A percentile compares a stretch with the other conserved stretches of the same genome.
These are phyloP conservation scores for Psophocarpus tetragonolobus DNA, from an alignment of 306 rosid genomes.

Conservation along the genomic window DNA sequence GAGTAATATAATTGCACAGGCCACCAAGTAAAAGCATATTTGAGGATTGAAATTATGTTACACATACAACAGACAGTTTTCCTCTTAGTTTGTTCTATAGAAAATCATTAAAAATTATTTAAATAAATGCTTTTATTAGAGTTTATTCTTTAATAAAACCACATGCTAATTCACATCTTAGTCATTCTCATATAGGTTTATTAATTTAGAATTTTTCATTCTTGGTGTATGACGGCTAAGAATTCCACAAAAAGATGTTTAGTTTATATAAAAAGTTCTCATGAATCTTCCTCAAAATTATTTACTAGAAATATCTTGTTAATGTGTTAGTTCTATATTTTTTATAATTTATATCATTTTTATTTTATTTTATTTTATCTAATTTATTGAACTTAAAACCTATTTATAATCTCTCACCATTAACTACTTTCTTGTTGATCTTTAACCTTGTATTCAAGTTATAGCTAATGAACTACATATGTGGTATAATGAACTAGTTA, in stretches of 20 bases:
- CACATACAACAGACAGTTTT: background rate
- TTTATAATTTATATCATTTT: background rate
- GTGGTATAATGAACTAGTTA: background rate
- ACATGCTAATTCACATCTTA: background rate
- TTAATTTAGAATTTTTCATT: background rate
- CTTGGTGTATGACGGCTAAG: background rate
- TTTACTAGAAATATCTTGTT: background rate
- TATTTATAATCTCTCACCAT: background rate
- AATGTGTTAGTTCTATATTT: background rate
- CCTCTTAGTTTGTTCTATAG: background rate
- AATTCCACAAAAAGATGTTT: background rate
- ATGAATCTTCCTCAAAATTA: background rate
- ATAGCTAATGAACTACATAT: background rate
- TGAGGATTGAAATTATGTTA: background rate
- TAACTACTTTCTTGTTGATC: background rate
- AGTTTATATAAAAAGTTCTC: background rate
- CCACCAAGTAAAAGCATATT: constrained; percentile 46
- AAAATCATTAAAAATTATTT: background rate
- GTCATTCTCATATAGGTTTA: background rate
- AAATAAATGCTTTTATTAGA: background rate
- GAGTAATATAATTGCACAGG: constrained; percentile 75
- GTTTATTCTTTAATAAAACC: background rate
- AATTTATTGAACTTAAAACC: background rate
- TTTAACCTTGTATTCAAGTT: background rate
- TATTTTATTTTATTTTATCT: background rate